Evolutionary conservation across 225 moss, liverwort and hornwort species (phyloP), one percentile per base, ranked within the genome.

Genomic region (Bryum argenteum): DNA sequence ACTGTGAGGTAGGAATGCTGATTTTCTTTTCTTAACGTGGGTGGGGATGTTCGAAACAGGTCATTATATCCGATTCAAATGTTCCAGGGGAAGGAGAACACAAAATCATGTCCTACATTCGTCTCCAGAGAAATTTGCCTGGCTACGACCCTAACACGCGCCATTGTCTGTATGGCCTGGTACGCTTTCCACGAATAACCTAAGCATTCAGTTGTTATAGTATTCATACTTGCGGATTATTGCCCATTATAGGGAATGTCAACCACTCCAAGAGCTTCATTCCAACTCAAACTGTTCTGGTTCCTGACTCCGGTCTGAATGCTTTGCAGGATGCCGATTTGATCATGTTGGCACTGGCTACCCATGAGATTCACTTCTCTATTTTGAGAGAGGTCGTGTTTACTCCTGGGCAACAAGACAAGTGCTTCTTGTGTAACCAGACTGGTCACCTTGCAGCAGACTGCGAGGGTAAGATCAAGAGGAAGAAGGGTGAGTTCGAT

Each of bases 371-470:
- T 54, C 97, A 98, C 77, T 98, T 98, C 58, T 94, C 97, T 17
- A 98, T 98, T 74, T 67, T 98, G 73, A 87, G 97, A 79, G 97
- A 98, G 97, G 98, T 98, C 70, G 98, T 98, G 21, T 98, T 91
- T 73, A 85, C 88, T 75, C 92, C 94, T 8, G 98, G 98, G 51
- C 98, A 98, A 74, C 94, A 94, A 69, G 98, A 98, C 78, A 98
- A 94, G 78, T 98, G 98, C 66, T 98, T 98, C 74, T 84, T 98
- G 18, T 98, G 98, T 74, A 92, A 92, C 51, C 98, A 98, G 72
- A 79, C 89, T 79, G 98, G 98, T 62, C 98, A 98, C 81, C 81
- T 98, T 65, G 98, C 98, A 54, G 92, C 92, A 58, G 92, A 87
- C 3, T 98, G 94, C 72, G 98, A 98, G 86, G 98, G 98, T 39